phyloP scores from a whole-genome alignment of 306 rosid genomes.

The Cajanus cajan region DNA sequence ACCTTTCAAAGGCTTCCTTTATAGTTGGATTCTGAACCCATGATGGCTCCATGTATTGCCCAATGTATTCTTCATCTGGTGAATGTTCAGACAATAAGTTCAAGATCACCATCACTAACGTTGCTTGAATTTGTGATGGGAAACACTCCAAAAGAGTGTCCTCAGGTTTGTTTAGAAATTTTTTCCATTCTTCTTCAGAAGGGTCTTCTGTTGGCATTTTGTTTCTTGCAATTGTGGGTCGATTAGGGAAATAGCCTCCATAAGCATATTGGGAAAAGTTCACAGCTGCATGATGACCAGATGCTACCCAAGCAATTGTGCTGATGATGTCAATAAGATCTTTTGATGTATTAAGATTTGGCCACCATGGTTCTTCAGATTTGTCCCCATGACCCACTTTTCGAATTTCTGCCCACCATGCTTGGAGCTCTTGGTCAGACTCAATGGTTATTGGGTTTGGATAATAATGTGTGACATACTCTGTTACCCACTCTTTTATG shows the following conservation, averaged over 20 bases:
- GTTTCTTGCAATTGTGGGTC: conserved; percentile 39
- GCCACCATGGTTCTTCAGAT: conserved; percentile 52
- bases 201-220: conserved; percentile 51
- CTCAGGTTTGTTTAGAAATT: conserved; percentile 29
- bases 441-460: conserved; percentile 29
- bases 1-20: conserved; percentile 35
- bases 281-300: conserved; percentile 50
- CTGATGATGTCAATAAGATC: conserved; percentile 37
- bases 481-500: conserved; percentile 44
- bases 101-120: conserved; percentile 33
- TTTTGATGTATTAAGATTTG: conserved; percentile 36
- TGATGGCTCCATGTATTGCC: conserved; percentile 34
- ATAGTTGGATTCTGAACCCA: conserved; percentile 39
- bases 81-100: conserved; percentile 47
- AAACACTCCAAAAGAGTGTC: conserved; percentile 39
- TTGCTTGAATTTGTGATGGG: conserved; percentile 54
- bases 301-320: conserved; percentile 43
- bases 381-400: conserved; percentile 47
- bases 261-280: conserved; percentile 44
- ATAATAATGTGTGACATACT: conserved; percentile 47
- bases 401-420: conserved; percentile 51
- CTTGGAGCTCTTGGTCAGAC: conserved; percentile 47
- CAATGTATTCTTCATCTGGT: conserved; percentile 47
- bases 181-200: conserved; percentile 45
- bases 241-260: conserved; percentile 48